Base-by-base conservation (phyloP, 352 stramenopile species). In the Phytophthora sojae region DNA sequence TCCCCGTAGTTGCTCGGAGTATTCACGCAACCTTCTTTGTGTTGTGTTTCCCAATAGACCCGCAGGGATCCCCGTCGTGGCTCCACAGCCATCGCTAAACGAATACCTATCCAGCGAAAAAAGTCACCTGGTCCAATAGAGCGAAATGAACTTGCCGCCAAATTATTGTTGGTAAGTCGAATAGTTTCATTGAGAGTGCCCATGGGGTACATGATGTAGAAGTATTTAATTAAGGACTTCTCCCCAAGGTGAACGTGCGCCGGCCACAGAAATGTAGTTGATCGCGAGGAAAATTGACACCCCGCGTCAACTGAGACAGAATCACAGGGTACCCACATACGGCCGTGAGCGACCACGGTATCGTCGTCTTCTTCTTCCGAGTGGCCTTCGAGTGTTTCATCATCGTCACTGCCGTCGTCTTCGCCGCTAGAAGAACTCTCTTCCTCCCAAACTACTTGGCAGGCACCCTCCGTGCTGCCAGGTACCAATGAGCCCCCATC, bases 121-220 rank as follows among this genome's bases (percentile, higher is more conserved):
- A 32, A 35, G 32, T 50, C 32, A 21, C 54, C 54, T 6, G 32
- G n/a, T 3, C 35, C 19, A 14, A 60, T 50, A 2, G 7, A 5
- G 0, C 35, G 32, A 8, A 26, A 35, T 1, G 17, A n/a, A 5
- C 11, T n/a, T 9, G 19, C 21, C 0, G 11, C 3, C n/a, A 60
- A 12, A 11, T 60, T 60, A 3, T 5, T 50, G 11, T 29, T 51
- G 4, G 32, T 51, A 4, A 35, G 5, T 3, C 35, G 29, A 7
- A 58, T 26, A 6, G 29, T 60, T 3, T 32, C 12, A 21, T 29
- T 30, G 9, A 60, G n/a, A 12, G 54, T 50, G 11, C 19, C 32
- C 54, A 60, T 51, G 4, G 54, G 54, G 21, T 60, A 50, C 54
- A 60, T 60, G 30, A 60, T 32, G 14, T 60, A 60, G 17, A 60